Evolutionary conservation across 768 basidiomycete genomes (phyloP), one percentile per base, ranked within the genome.

Genomic region (Pulveroboletus sp.): DNA sequence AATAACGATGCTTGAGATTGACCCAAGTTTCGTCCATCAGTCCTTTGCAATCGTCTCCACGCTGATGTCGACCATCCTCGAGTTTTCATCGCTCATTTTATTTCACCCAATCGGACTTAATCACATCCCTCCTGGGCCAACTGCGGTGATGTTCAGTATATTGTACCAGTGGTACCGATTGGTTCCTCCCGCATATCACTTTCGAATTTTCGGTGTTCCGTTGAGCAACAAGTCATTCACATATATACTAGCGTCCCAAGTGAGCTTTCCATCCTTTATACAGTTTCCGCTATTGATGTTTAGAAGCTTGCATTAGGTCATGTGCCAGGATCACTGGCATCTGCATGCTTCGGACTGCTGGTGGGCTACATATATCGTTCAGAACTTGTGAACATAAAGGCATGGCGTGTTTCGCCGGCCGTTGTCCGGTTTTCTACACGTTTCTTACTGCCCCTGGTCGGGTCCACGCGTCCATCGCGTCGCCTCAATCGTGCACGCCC

Each of bases 121-220:
- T 57, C 72, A 80, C 51, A 79, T 93, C 31, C 81, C 89, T 1
- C 67, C 87, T 31, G 93, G 93, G 3, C 86, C 89, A 8, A 75
- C 81, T n/a, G 74, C 85, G 3, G 59, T 93, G 2, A 61, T 90
- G 21, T 93, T 93, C 75, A 84, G 78, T 65, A 77, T 90, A 33
- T 61, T 94, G 27, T 94, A 92, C 66, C 91, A 94, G 62, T 87
- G 89, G 66, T 80, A 80, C 45, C 72, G 89, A 38, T 77, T 89
- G 37, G 82, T 93, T 1, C 93, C 93, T 1, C 69, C 82, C 0
- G 74, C 80, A 2, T 95, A 94, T 69, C 76, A 74, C 39, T 90
- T 87, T 67, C 77, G 81, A 27, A 75, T 94, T 26, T 87, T 91
- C 57, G 86, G 86, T 3, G 53, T 92, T 17, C 69, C 81, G 9